Evolutionary conservation across 495 filamentous ascomycete species (phyloP), one percentile per base, ranked within the genome.

Genomic region (Hypoxylon trugodes): DNA sequence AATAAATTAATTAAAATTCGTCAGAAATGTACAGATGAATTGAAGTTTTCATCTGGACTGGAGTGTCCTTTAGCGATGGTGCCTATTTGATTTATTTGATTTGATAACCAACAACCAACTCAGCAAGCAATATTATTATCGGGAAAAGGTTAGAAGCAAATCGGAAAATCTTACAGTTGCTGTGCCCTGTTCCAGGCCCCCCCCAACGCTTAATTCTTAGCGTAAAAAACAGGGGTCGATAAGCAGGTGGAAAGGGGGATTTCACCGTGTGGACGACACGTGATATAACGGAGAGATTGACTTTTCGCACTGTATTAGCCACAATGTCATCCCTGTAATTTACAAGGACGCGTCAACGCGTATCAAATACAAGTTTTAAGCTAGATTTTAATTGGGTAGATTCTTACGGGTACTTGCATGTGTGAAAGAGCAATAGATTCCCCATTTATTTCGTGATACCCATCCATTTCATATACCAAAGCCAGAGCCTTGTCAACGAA

Each of bases 381-480:
- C n/a, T n/a, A n/a, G n/a, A n/a, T n/a, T n/a, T n/a, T n/a, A n/a
- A n/a, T n/a, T n/a, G n/a, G n/a, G n/a, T n/a, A n/a, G n/a, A n/a
- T n/a, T n/a, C n/a, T n/a, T n/a, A n/a, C n/a, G n/a, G n/a, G n/a
- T n/a, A n/a, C n/a, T n/a, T n/a, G n/a, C n/a, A n/a, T n/a, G n/a
- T n/a, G n/a, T n/a, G n/a, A n/a, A n/a, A n/a, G n/a, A n/a, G n/a
- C n/a, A n/a, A n/a, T n/a, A n/a, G n/a, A n/a, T n/a, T n/a, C n/a
- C n/a, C n/a, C n/a, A 46, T 30, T 25, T 6, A 80, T 37, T 57
- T 74, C 45, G 61, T 83, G 35, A 76, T 82, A 48, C 66, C 63
- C n/a, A n/a, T n/a, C n/a, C n/a, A n/a, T n/a, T n/a, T 16, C 43
- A 22, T 21, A 3, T 33, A 15, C 10, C 15, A 6, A 19, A 32